These are phyloP conservation scores for Cystobasidium pallidum DNA, from an alignment of 1,284 basidiomycete genomes.

Conservation along the genomic window DNA sequence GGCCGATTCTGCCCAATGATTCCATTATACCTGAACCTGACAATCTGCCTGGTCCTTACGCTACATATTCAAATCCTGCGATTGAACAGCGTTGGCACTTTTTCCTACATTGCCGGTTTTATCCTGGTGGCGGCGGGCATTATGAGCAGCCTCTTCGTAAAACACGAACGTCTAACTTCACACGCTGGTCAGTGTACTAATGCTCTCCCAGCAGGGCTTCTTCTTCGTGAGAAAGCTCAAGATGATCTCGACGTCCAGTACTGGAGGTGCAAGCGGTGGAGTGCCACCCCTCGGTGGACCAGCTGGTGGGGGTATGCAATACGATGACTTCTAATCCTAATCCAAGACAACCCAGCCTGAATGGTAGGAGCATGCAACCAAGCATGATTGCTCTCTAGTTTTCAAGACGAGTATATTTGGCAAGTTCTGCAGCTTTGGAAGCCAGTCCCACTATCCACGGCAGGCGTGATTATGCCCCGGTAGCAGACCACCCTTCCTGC, in stretches of 20 bases:
- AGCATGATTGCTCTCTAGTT: no score
- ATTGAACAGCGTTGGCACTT: constrained; percentile 22
- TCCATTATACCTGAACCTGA: no score
- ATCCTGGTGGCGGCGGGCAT: constrained; percentile 12
- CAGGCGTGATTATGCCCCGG: no score
- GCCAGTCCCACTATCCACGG: no score
- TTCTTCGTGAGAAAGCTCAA: constrained; percentile 22
- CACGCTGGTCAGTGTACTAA: neutral
- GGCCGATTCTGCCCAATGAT: no score
- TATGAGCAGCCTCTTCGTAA: constrained; percentile 23
- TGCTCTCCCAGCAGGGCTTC: neutral
- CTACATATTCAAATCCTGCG: no score
- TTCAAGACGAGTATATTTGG: no score
- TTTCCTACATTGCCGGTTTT: constrained; percentile 29
- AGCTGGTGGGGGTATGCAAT: neutral
- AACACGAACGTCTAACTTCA: neutral
- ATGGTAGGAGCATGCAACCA: no score
- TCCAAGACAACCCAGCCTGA: no score
- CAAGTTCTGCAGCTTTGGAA: no score
- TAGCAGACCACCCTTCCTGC: no score
- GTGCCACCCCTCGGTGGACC: constrained; percentile 16
- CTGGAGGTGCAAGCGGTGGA: neutral
- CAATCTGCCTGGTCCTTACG: no score
- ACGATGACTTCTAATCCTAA: neutral
- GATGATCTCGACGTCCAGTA: neutral